Evolutionary conservation across 352 stramenopile species (phyloP), one percentile per base, ranked within the genome.

Genomic region (Phytophthora pistaciae): DNA sequence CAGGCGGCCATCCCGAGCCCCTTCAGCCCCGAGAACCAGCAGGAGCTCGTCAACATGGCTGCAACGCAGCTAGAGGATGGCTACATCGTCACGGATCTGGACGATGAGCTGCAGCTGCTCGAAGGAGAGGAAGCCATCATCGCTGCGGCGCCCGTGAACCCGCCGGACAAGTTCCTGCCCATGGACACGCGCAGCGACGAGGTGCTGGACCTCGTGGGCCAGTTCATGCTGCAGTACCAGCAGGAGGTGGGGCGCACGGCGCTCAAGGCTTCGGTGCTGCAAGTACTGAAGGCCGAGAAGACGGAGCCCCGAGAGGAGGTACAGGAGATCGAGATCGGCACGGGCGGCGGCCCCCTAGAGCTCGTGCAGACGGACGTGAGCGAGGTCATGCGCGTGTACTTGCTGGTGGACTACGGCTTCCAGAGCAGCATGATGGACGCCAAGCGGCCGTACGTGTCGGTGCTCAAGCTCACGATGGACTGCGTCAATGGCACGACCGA

Each of bases 401-500:
- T 90, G 65, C 68, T 91, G 36, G 72, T 91, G 52, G 79, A 84
- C 66, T 91, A 91, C 55, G 64, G 77, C 40, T 91, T 91, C 65
- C 67, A 87, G 60, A 85, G 75, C 27, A 73, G 71, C 3, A 91
- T 91, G 84, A 66, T 85, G 33, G 72, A 82, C n/a, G 38, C 62
- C 20, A 85, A 84, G 56, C 69, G 84, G 0, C 80, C 84, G 10
- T 89, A 91, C 60, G 80, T 90, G 52, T 88, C 83, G 1, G 76
- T 85, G 21, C 58, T 90, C 42, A 73, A 71, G 6, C 60, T 91
- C n/a, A 83, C 72, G 2, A 87, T 90, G 82, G 82, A 90, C 66
- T 91, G 84, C 64, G 71, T 68, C 48, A 90, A 90, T 60, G 46
- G 36, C 42, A 68, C 68, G 9, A 49, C 56, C 10, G 63, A 57